These are phyloP conservation scores for Mucor mucedo DNA, from an alignment of 371 early-diverging fungal genomes.

Conservation along the genomic window DNA sequence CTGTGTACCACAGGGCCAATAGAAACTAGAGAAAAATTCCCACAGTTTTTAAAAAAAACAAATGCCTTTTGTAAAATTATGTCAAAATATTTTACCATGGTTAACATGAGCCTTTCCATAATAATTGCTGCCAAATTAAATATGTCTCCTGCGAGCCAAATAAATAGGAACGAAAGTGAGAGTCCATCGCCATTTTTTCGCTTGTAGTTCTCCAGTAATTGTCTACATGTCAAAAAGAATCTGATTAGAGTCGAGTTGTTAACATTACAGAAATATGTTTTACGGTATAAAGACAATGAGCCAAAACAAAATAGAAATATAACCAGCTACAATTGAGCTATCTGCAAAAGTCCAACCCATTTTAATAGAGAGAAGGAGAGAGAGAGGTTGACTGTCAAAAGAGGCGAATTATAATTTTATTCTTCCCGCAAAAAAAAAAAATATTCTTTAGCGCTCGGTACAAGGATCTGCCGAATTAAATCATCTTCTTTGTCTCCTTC, in stretches of 20 bases:
- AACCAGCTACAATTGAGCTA: constrained; percentile 36
- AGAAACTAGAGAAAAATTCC: constrained; percentile 21
- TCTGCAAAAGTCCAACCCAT: background rate
- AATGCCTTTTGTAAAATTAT: background rate
- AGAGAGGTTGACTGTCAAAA: background rate
- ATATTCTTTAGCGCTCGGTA: background rate
- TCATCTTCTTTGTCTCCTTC: constrained; percentile 6
- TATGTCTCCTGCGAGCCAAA: constrained; percentile 80
- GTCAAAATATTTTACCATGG: constrained; percentile 46
- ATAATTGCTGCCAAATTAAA: constrained; percentile 73
- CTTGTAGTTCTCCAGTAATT: constrained; percentile 59
- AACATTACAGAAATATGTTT: background rate
- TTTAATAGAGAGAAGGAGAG: background rate
- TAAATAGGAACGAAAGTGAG: constrained; percentile 63
- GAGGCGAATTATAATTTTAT: background rate
- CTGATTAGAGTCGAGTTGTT: background rate
- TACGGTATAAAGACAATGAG: constrained; percentile 61
- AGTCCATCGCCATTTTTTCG: constrained; percentile 60
- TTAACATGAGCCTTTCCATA: constrained; percentile 68
- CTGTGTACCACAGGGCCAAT: constrained; percentile 42
- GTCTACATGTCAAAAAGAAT: constrained; percentile 34
- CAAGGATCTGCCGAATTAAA: background rate
- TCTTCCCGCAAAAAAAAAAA: background rate
- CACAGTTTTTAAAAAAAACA: background rate
- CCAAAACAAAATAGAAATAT: constrained; percentile 57